A percentile compares a stretch with the other conserved stretches of the same genome.
Evolutionary conservation across 1,284 basidiomycete species (phyloP).

Genomic region (Ceratobasidium sp.): DNA sequence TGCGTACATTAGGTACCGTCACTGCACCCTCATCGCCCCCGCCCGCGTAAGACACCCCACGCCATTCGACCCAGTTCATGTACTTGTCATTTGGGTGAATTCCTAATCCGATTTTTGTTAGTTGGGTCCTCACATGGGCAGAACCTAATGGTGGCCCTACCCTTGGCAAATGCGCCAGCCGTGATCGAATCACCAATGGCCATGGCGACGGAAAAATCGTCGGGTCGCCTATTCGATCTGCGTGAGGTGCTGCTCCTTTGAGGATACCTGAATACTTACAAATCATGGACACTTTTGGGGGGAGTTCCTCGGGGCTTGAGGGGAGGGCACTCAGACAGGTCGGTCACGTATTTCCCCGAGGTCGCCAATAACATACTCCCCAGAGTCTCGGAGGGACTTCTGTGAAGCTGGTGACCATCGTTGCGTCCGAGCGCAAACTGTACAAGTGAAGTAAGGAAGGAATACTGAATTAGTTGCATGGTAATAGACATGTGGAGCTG

Average conservation of each 20-base stretch:
- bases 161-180: slow-evolving; percentile 54
- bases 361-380: slow-evolving; percentile 14
- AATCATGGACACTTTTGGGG: slow-evolving; percentile 41
- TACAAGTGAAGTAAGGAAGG: background rate
- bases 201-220: slow-evolving; percentile 56
- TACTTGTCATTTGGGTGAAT: slow-evolving; percentile 38
- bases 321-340: slow-evolving; percentile 43
- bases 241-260: background rate
- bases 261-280: slow-evolving; percentile 25
- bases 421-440: slow-evolving; percentile 1
- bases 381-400: background rate
- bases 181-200: slow-evolving; percentile 58
- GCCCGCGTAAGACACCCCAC: slow-evolving; percentile 56
- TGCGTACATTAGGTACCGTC: slow-evolving; percentile 53
- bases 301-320: slow-evolving; percentile 31
- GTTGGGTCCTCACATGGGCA: no score
- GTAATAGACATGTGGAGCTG: background rate
- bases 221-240: slow-evolving; percentile 52
- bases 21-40: slow-evolving; percentile 54
- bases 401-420: background rate
- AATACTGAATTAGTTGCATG: slow-evolving; percentile 14
- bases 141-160: slow-evolving; percentile 3
- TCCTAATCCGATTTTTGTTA: no score
- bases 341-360: slow-evolving; percentile 45
- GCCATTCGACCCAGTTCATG: slow-evolving; percentile 53